Conservation (phyloP, 441 rosid species). For the Iberis amara region DNA sequence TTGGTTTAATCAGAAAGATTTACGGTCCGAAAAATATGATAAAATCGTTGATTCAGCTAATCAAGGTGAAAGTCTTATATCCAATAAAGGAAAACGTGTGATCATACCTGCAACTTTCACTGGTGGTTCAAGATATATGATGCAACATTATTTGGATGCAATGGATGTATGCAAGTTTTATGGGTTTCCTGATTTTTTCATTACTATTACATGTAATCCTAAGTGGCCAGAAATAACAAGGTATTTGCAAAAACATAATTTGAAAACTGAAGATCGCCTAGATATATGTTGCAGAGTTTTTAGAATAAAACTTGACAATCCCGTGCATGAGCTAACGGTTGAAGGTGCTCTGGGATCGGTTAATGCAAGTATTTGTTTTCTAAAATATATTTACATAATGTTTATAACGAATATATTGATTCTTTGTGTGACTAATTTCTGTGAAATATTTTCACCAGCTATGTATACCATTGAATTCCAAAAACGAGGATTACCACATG, state of each 20-base stretch:
- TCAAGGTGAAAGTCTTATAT: too few relatives aligned
- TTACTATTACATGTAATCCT: not conserved
- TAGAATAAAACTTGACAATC: not conserved
- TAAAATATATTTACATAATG: too few relatives aligned
- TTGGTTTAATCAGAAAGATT: not conserved
- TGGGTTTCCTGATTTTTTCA: not conserved
- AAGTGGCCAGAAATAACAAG: not conserved
- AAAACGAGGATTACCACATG: not conserved
- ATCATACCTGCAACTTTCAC: too few relatives aligned
- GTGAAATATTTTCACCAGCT: not conserved
- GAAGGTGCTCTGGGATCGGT: not conserved
- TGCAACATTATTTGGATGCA: not conserved
- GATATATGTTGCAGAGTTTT: not conserved
- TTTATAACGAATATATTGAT: too few relatives aligned
- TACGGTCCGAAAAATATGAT: not conserved
- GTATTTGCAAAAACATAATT: not conserved
- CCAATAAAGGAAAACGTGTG: not conserved
- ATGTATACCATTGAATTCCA: not conserved
- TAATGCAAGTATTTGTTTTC: not conserved
- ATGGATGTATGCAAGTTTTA: not conserved
- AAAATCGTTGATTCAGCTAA: too few relatives aligned
- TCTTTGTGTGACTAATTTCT: too few relatives aligned
- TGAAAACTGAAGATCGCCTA: not conserved
- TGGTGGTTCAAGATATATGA: not conserved
- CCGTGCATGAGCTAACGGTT: not conserved